Evolutionary conservation across 768 basidiomycete genomes (phyloP).

Genomic region (Boletus rex-veris): DNA sequence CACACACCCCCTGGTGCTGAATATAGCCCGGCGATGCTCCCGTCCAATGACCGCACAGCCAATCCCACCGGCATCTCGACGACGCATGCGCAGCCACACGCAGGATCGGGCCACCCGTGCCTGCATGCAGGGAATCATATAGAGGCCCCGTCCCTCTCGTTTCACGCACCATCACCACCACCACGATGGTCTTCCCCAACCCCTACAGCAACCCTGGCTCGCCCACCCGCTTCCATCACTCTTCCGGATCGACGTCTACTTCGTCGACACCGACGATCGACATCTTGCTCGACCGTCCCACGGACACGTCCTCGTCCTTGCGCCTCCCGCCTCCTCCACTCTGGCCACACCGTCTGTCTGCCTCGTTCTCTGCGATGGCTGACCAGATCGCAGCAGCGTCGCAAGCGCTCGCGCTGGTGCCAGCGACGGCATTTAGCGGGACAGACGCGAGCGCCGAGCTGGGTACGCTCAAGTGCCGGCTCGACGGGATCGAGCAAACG

Average conservation of each 20-base stretch:
- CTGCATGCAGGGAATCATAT: too few relatives aligned
- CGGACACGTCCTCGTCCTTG: neutral
- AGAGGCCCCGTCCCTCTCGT: too few relatives aligned
- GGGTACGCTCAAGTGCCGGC: constrained; percentile 18
- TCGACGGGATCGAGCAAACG: constrained; percentile 33
- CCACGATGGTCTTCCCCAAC: too few relatives aligned
- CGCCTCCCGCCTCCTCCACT: constrained; percentile 8
- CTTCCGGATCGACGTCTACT: neutral
- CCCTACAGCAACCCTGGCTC: too few relatives aligned
- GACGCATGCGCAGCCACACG: too few relatives aligned
- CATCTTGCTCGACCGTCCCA: constrained; percentile 11
- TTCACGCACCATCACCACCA: too few relatives aligned
- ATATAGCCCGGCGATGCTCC: too few relatives aligned
- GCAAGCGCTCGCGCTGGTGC: constrained; percentile 34
- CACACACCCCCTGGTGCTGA: too few relatives aligned
- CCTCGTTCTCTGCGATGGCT: constrained; percentile 39
- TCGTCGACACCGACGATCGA: constrained; percentile 22
- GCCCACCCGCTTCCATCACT: too few relatives aligned
- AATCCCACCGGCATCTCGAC: too few relatives aligned
- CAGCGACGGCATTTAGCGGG: constrained; percentile 20
- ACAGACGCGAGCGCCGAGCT: constrained; percentile 12
- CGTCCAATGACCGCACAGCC: too few relatives aligned
- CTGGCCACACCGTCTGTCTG: constrained; percentile 35
- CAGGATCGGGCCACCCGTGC: too few relatives aligned
- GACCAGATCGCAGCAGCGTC: constrained; percentile 41